phyloP scores from a whole-genome alignment of 306 rosid species.

The Astragalus glycyphyllos region DNA sequence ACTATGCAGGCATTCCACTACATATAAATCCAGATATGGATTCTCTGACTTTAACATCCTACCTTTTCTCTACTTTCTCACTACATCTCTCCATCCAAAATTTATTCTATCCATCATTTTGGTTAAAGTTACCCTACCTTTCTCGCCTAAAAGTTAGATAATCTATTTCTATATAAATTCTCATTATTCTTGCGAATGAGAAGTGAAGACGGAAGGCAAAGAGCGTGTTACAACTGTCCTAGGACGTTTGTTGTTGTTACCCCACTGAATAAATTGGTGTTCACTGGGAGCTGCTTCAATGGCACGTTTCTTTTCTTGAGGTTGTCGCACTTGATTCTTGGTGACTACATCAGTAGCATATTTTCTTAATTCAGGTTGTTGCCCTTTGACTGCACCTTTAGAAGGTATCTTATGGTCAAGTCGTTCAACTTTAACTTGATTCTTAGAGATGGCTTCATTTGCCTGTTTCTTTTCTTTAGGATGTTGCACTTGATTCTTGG shows the following conservation, averaged over 20 bases:
- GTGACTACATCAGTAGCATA: not conserved
- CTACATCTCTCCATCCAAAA: too few species aligned
- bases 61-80: too few species aligned
- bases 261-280: not conserved
- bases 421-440: not conserved
- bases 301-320: slow-evolving; percentile 7
- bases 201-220: not conserved
- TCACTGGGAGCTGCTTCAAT: not conserved
- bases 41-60: too few species aligned
- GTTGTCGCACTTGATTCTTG: slow-evolving; percentile 5
- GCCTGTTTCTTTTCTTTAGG: not conserved
- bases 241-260: slow-evolving; percentile 44
- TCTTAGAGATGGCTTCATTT: not conserved
- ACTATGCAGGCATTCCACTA: not conserved
- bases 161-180: too few species aligned
- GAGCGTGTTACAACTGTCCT: slow-evolving; percentile 1
- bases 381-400: not conserved
- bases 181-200: not conserved
- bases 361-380: not conserved
- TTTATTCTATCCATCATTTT: too few species aligned
- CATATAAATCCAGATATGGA: not conserved
- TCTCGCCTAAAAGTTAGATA: too few species aligned
- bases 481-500: slow-evolving; percentile 1
- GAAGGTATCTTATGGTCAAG: not conserved
- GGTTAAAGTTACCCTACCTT: too few species aligned